phyloP scores from a whole-genome alignment of 2,329 filamentous ascomycete genomes.

The Claviceps monticola region DNA sequence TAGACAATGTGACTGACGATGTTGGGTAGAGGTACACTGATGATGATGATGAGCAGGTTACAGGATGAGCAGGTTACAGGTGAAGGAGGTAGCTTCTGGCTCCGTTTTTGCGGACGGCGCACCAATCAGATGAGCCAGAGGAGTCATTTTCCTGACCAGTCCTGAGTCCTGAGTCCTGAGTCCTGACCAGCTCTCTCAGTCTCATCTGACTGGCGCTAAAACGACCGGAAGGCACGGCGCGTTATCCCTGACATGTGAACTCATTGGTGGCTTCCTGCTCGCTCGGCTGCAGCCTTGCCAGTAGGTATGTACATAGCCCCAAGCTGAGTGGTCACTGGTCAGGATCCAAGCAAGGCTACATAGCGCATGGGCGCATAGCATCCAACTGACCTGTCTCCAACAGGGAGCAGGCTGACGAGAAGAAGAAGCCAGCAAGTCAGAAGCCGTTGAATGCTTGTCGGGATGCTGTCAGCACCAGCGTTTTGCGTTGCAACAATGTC shows the following conservation, averaged over 20 bases:
- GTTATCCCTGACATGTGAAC: too few species aligned
- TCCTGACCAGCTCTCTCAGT: too few species aligned
- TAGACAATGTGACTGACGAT: background rate
- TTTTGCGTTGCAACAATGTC: background rate
- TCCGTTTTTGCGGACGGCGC: too few species aligned
- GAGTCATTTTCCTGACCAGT: too few species aligned
- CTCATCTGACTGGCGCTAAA: too few species aligned
- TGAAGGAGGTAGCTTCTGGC: too few species aligned
- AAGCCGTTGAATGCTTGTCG: background rate
- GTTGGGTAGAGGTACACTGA: too few species aligned
- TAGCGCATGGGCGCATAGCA: background rate
- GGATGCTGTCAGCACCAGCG: background rate
- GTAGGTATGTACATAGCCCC: background rate
- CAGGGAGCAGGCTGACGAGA: background rate
- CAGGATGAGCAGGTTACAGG: too few species aligned
- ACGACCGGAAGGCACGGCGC: too few species aligned
- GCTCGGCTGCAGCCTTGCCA: background rate
- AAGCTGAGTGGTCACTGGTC: background rate
- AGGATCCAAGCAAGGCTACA: background rate
- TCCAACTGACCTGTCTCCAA: background rate
- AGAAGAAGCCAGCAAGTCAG: background rate
- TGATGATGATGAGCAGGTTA: too few species aligned
- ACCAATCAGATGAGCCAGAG: too few species aligned
- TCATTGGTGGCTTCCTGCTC: background rate
- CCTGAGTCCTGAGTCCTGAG: too few species aligned